Evolutionary conservation across 495 filamentous ascomycete genomes (phyloP).

Genomic region (Aspergillus mulundensis): DNA sequence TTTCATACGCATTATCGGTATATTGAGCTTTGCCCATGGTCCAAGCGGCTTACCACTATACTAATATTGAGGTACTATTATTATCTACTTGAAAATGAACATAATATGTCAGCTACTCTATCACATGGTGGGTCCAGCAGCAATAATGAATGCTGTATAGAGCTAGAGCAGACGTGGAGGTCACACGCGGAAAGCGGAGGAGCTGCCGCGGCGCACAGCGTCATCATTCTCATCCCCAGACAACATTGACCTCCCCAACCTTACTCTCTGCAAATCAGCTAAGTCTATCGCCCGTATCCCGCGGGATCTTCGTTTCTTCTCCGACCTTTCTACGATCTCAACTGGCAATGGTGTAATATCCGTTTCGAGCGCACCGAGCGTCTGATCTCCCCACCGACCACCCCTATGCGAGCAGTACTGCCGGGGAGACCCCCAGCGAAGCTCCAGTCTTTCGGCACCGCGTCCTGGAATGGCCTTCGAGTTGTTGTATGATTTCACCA

Average conservation of each 20-base stretch:
- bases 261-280: slow-evolving; percentile 2
- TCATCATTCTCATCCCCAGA: slow-evolving; percentile 15
- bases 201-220: slow-evolving; percentile 15
- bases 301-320: slow-evolving; percentile 11
- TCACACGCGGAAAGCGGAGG: slow-evolving; percentile 24
- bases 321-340: not conserved
- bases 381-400: slow-evolving; percentile 22
- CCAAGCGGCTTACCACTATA: no score
- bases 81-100: no score
- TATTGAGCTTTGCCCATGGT: no score
- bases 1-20: no score
- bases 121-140: not conserved
- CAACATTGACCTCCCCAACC: not conserved
- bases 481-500: slow-evolving; percentile 59
- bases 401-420: slow-evolving; percentile 72
- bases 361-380: slow-evolving; percentile 26
- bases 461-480: slow-evolving; percentile 74
- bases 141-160: not conserved
- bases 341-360: slow-evolving; percentile 40
- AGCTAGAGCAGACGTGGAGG: not conserved
- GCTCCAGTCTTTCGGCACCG: slow-evolving; percentile 84
- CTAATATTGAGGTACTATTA: no score
- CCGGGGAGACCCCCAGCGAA: slow-evolving; percentile 86
- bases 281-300: slow-evolving; percentile 17
- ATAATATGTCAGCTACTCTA: not conserved